Base-by-base conservation (phyloP, 345 rosid species). In the Jatropha curcas region DNA sequence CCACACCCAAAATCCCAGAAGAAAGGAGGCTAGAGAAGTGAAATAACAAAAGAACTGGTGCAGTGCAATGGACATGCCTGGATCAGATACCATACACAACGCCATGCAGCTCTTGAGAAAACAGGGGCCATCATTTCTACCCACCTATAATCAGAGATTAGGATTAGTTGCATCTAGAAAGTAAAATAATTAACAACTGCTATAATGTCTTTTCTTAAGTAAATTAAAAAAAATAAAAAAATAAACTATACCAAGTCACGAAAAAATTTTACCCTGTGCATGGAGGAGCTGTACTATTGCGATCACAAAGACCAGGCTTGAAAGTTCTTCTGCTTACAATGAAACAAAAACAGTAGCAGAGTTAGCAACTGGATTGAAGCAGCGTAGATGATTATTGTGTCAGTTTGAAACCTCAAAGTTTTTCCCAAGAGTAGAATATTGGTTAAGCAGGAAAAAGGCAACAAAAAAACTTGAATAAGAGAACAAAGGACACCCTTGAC, bases 41-140 rank as follows among this genome's bases (percentile, higher is more conserved):
- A 39, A 27, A 39, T 28, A 10, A 46, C 59, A 11, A 7, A 64
- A 14, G 22, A 34, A 5, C 5, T 13, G 45, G 2, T 17, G 39
- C 0, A 17, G 28, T 7, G 22, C 13, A 20, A 68, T 48, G 33
- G 33, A 6, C 14, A 41, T 69, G 56, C 94, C 89, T 89, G 94
- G 69, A 89, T 87, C 94, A 89, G 81, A 68, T 87, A 83, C 92
- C 94, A 89, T 24, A 82, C 89, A 65, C 93, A 89, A 30, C 85
- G 91, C 93, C 93, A 89, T 4, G 93, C 84, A 71, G 82, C 86
- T 74, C 81, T 86, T 0, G 93, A 87, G 86, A 89, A 89, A 71
- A 89, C 93, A 4, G 91, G 89, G 50, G 93, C 91, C 93, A 89
- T 89, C 93, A 89, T 85, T 77, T 89, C 93, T 41, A 89, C 85